Evolutionary conservation across 805 yeast genomes (phyloP), one percentile per base, ranked within the genome.

Genomic region (Grigorovia yakushimaensis): DNA sequence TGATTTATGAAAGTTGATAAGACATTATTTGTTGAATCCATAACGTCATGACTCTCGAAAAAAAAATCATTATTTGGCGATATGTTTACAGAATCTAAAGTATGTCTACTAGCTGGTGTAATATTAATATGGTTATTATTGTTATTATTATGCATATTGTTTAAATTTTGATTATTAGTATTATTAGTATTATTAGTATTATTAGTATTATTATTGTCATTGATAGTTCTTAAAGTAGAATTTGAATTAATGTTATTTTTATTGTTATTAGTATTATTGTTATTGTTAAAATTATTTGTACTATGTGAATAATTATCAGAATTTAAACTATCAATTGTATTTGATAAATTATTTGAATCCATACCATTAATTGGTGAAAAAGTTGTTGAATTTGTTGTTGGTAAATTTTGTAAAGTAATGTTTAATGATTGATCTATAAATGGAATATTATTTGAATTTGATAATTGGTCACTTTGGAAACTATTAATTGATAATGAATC

Each of bases 21-120:
- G 10, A 22, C 17, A 17, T 40, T 9, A 20, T 40, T 21, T 13
- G 42, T 7, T 22, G 42, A 15, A 22, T 40, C 33, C 11, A 33
- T 33, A 15, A 15, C 6, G 15, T 41, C 46, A 18, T 42, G 22
- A 19, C 39, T 44, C 8, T 45, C 46, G 15, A 48, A 45, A 27
- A 48, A 48, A 30, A 45, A 45, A 2, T n/a, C 37, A 13, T 36
- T 20, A 42, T 45, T 38, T 21, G 48, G 41, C 5, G 44, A 23
- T 22, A 48, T 17, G 9, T 27, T 38, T 8, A 48, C 27, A 17
- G 41, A 24, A 22, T 48, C 47, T 18, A 44, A 24, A 5, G 24
- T 42, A 19, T 37, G 19, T 37, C 39, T n/a, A 22, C 36, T 23
- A 4, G 36, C 15, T 21, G 46, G 35, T 8, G 33, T 19, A 40